Conservation (phyloP, 1,139 yeast genomes). For the Suhomyces bokatorum region DNA sequence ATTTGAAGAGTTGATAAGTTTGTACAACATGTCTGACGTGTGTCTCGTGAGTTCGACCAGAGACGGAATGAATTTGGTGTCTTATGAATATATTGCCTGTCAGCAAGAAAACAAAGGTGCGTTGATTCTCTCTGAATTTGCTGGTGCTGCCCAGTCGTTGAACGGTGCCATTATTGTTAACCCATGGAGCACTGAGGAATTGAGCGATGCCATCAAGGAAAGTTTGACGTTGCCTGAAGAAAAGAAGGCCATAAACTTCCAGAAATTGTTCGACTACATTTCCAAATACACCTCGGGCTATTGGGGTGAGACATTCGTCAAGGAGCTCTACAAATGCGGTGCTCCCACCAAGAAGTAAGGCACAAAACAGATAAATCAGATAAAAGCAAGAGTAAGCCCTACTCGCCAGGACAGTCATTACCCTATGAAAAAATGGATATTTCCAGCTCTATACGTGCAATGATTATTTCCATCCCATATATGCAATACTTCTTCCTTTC, state of each 20-base stretch:
- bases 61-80: constrained; percentile 97
- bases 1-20: constrained; percentile 85
- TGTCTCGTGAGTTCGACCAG: constrained; percentile 92
- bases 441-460: too few species aligned
- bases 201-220: constrained; percentile 82
- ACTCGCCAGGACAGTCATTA: too few species aligned
- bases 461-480: too few species aligned
- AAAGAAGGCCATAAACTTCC: constrained; percentile 73
- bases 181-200: constrained; percentile 98
- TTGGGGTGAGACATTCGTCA: constrained; percentile 97
- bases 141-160: constrained; percentile 98
- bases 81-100: constrained; percentile 95
- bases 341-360: background rate
- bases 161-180: constrained; percentile 93
- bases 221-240: constrained; percentile 84
- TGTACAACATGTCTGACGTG: constrained; percentile 83
- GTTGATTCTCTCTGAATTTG: constrained; percentile 85
- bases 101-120: constrained; percentile 87
- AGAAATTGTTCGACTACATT: constrained; percentile 80
- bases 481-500: too few species aligned
- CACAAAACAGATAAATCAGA: too few species aligned
- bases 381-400: background rate
- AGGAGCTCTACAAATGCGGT: constrained; percentile 62
- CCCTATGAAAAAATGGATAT: too few species aligned
- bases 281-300: constrained; percentile 90